Evolutionary conservation across 768 basidiomycete genomes (phyloP).

Genomic region (Rhizopogon vulgaris): DNA sequence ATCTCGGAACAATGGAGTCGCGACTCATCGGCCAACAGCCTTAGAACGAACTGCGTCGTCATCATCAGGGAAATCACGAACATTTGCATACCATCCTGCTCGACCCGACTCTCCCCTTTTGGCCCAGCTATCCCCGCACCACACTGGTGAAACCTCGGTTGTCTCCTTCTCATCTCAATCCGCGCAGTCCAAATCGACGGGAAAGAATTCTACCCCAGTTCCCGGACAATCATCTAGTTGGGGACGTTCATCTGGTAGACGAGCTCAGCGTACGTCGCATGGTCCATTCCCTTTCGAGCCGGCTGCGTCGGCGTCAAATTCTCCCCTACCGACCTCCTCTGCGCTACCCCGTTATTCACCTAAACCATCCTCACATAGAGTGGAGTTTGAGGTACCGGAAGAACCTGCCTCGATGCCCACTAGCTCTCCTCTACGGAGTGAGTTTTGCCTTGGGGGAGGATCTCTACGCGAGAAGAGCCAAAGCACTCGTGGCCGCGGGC

Average conservation of each 20-base stretch:
- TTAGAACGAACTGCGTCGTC: slow-evolving; percentile 21
- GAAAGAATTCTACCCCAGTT: slow-evolving; percentile 17
- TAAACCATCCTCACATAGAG: slow-evolving; percentile 3
- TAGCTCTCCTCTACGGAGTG: slow-evolving; percentile 20
- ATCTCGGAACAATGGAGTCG: neutral
- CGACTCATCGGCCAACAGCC: slow-evolving; percentile 11
- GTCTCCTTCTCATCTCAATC: slow-evolving; percentile 22
- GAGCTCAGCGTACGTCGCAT: slow-evolving; percentile 38
- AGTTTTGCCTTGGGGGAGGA: slow-evolving; percentile 26
- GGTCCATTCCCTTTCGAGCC: slow-evolving; percentile 66
- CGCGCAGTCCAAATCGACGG: slow-evolving; percentile 36
- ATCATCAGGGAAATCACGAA: slow-evolving; percentile 17
- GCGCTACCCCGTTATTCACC: slow-evolving; percentile 10
- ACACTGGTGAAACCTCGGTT: slow-evolving; percentile 30
- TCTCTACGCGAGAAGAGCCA: slow-evolving; percentile 18
- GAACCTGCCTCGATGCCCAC: slow-evolving; percentile 9
- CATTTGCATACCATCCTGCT: slow-evolving; percentile 4
- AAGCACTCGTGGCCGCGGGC: slow-evolving; percentile 14
- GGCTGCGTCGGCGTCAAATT: slow-evolving; percentile 46
- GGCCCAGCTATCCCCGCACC: slow-evolving; percentile 28
- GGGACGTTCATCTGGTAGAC: slow-evolving; percentile 47
- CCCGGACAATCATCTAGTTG: slow-evolving; percentile 47
- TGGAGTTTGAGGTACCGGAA: neutral
- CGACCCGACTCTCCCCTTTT: slow-evolving; percentile 15
- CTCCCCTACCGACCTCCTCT: slow-evolving; percentile 19